These are phyloP conservation scores for Thalia dealbata DNA, from an alignment of 176 grass and related monocot species.

Conservation along the genomic window DNA sequence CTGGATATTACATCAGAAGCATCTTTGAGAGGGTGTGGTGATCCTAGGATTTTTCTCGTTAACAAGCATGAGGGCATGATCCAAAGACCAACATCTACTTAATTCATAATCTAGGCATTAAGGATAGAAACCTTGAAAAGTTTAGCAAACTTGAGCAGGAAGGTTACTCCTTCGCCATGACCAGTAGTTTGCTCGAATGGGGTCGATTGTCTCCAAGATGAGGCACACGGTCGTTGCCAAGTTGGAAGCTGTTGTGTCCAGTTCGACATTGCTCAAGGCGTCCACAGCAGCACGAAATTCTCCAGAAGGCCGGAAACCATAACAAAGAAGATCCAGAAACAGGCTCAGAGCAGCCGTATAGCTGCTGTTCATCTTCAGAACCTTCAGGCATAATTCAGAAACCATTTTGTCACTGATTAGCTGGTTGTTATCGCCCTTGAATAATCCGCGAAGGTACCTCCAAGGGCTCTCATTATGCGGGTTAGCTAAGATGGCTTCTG, in stretches of 20 bases:
- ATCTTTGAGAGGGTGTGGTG: too few species aligned
- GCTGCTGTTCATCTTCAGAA: conserved; percentile 45
- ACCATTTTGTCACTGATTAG: conserved; percentile 45
- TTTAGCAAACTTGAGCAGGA: conserved; percentile 30
- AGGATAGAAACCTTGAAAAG: not conserved
- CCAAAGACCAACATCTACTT: not conserved
- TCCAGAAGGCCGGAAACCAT: conserved; percentile 54
- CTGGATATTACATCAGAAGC: too few species aligned
- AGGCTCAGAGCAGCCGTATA: conserved; percentile 59
- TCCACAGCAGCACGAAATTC: conserved; percentile 47
- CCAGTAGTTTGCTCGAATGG: conserved; percentile 87
- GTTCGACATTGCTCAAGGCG: conserved; percentile 21
- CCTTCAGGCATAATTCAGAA: conserved; percentile 51
- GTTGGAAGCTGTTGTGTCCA: conserved; percentile 31
- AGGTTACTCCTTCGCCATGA: conserved; percentile 60
- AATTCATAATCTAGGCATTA: not conserved
- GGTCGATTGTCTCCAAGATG: conserved; percentile 58
- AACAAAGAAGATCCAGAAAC: conserved; percentile 57
- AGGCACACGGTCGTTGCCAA: conserved; percentile 46
- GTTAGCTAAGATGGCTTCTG: conserved; percentile 49
- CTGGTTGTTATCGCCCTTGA: conserved; percentile 50
- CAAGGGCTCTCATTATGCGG: conserved; percentile 89
- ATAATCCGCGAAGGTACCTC: conserved; percentile 77
- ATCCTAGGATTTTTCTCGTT: too few species aligned
- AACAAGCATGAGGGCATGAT: not conserved